These are phyloP conservation scores for Russula sp. DNA, from an alignment of 768 basidiomycete species.

Conservation along the genomic window DNA sequence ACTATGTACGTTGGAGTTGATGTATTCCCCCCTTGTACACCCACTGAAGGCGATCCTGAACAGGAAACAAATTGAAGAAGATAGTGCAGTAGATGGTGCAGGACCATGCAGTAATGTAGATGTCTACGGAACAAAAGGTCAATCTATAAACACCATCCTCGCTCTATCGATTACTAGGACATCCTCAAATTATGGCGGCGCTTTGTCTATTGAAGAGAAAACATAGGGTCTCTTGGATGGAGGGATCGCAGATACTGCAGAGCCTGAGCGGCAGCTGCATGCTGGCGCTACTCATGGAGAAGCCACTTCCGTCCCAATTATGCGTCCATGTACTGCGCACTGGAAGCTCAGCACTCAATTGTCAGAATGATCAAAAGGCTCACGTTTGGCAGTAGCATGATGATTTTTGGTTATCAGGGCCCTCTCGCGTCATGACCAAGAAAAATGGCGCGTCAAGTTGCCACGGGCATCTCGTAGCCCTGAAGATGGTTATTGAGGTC, in stretches of 20 bases:
- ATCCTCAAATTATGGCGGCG: background rate
- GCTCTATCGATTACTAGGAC: background rate
- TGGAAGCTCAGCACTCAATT: background rate
- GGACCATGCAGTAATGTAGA: background rate
- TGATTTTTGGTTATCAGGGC: conserved; percentile 9
- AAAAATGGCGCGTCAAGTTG: conserved; percentile 1
- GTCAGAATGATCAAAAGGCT: background rate
- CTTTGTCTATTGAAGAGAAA: too few relatives aligned
- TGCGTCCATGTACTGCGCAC: background rate
- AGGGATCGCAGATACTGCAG: background rate
- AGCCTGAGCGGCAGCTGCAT: background rate
- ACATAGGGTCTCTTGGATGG: background rate
- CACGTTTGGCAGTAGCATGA: conserved; percentile 9
- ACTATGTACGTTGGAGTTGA: background rate
- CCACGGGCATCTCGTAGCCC: background rate
- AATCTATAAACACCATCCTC: background rate
- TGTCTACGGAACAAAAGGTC: background rate
- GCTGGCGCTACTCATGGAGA: background rate
- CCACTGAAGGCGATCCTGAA: background rate
- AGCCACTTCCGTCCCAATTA: background rate
- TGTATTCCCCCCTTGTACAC: background rate
- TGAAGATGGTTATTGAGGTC: conserved; percentile 22
- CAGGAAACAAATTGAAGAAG: background rate
- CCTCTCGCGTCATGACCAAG: background rate
- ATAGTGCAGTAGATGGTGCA: too few relatives aligned